A percentile compares a stretch with the other conserved stretches of the same genome.
These are phyloP conservation scores for Fusarium fracticaudum DNA, from an alignment of 2,329 filamentous ascomycete genomes.

Conservation along the genomic window DNA sequence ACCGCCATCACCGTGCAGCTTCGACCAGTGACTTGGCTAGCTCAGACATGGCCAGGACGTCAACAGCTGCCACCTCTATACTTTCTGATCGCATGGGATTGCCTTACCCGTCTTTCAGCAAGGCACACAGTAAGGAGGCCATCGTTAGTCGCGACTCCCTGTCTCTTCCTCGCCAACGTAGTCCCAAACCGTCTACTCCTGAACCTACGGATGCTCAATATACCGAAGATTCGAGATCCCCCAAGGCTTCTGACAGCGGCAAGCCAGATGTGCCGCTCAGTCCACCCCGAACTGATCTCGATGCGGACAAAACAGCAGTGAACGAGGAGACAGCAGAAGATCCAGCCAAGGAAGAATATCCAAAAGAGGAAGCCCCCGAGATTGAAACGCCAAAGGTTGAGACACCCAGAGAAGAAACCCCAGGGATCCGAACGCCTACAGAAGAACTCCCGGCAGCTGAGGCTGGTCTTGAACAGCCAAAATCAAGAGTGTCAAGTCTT, in stretches of 20 bases:
- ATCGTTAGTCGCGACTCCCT: conserved; percentile 71
- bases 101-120: conserved; percentile 86
- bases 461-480: conserved; percentile 49
- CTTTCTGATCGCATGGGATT: conserved; percentile 60
- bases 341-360: conserved; percentile 42
- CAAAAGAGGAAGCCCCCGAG: conserved; percentile 12
- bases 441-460: conserved; percentile 35
- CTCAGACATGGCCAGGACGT: conserved; percentile 55
- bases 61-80: conserved; percentile 47
- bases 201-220: conserved; percentile 66
- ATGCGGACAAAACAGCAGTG: conserved; percentile 52
- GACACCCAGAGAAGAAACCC: conserved; percentile 10
- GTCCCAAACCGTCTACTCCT: conserved; percentile 70
- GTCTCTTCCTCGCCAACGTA: conserved; percentile 45
- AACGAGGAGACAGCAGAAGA: conserved; percentile 47
- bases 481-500: conserved; percentile 55
- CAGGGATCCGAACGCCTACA: conserved; percentile 26
- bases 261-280: conserved; percentile 65
- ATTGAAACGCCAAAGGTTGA: conserved; percentile 43
- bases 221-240: conserved; percentile 17
- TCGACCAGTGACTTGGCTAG: conserved; percentile 60
- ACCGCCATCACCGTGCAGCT: conserved; percentile 39
- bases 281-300: conserved; percentile 71
- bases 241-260: conserved; percentile 43
- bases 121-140: conserved; percentile 89